Evolutionary conservation across 306 rosid genomes (phyloP).

Genomic region (Carpinus viminea): DNA sequence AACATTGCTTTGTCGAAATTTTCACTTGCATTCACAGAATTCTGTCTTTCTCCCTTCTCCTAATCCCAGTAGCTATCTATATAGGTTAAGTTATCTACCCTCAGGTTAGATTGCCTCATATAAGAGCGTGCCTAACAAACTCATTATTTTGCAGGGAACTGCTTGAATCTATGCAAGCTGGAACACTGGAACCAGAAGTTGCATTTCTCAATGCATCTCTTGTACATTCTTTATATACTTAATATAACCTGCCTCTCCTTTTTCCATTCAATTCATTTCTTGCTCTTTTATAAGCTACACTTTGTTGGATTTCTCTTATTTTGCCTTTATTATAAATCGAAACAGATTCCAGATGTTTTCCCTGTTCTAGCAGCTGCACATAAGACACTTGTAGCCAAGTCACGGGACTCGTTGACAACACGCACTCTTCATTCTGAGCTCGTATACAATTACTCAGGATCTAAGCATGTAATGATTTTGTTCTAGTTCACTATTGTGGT

Average conservation of each 20-base stretch:
- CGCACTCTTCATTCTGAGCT: slow-evolving; percentile 96
- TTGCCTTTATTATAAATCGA: slow-evolving; percentile 22
- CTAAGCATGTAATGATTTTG: slow-evolving; percentile 72
- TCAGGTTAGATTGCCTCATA: not conserved
- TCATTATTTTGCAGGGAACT: slow-evolving; percentile 68
- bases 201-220: slow-evolving; percentile 84
- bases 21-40: not conserved
- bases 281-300: not conserved
- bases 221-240: slow-evolving; percentile 37
- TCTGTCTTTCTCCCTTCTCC: not conserved
- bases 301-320: slow-evolving; percentile 32
- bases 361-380: slow-evolving; percentile 81
- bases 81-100: not conserved
- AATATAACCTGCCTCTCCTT: not conserved
- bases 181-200: slow-evolving; percentile 84
- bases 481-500: slow-evolving; percentile 10
- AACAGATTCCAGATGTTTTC: slow-evolving; percentile 83
- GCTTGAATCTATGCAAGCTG: slow-evolving; percentile 75
- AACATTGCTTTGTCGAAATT: not conserved
- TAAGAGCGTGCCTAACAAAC: slow-evolving; percentile 5
- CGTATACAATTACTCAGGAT: slow-evolving; percentile 84
- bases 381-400: slow-evolving; percentile 72
- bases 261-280: not conserved
- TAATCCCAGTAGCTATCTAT: not conserved
- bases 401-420: slow-evolving; percentile 73